Conservation (phyloP, 164 flowering plant species). For the Pachysandra terminalis region DNA sequence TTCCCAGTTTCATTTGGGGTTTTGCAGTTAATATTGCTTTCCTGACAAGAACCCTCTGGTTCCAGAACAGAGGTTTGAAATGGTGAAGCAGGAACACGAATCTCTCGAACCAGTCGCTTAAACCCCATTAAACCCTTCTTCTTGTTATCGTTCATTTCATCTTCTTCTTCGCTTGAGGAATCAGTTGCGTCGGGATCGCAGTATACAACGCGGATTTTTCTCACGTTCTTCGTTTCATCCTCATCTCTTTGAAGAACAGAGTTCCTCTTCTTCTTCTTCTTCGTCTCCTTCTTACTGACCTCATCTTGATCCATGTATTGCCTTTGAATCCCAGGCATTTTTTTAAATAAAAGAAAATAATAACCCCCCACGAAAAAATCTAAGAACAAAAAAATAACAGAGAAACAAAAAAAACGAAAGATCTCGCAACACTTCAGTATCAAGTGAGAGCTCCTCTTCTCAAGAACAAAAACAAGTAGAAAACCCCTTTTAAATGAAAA, state of each 20-base stretch:
- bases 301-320: conserved; percentile 22
- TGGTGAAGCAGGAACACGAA: not conserved
- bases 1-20: not conserved
- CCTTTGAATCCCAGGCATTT: conserved; percentile 36
- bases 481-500: conserved; percentile 64
- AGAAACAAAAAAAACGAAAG: conserved; percentile 9
- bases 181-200: conserved; percentile 48
- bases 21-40: conserved; percentile 28
- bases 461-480: conserved; percentile 50
- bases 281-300: conserved; percentile 23
- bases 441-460: conserved; percentile 58
- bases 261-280: conserved; percentile 19
- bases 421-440: conserved; percentile 15
- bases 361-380: not conserved
- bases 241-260: not conserved
- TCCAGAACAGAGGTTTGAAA: conserved; percentile 6
- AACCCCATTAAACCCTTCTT: conserved; percentile 4
- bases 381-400: not conserved
- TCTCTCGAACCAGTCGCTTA: not conserved
- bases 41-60: conserved; percentile 38
- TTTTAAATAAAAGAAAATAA: not conserved
- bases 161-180: conserved; percentile 53
- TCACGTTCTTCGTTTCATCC: not conserved
- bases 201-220: conserved; percentile 60
- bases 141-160: conserved; percentile 4